Base-by-base conservation (phyloP, 805 yeast genomes). In the Wickerhamiella azymoides region DNA sequence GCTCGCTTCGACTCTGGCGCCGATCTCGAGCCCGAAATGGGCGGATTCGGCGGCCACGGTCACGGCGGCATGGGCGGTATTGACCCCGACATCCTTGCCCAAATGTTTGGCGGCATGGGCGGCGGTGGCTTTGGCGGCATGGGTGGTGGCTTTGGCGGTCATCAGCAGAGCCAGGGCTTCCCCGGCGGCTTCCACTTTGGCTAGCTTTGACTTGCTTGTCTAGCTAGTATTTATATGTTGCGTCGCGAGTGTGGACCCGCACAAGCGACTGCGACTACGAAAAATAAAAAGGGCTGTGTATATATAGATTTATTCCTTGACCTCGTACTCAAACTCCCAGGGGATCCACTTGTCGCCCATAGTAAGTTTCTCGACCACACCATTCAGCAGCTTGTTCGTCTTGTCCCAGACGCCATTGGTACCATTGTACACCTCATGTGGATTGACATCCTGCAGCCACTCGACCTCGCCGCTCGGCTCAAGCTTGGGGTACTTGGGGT, bases 1-100 rank as follows among this genome's bases (percentile, higher is more conserved):
- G 83, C 80, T 18, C 59, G 82, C 4, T 89, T 86, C 60, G 97
- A 92, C 65, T 77, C 80, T 50, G 89, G 82, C 56, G 96, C 94
- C 63, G 88, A 82, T 61, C 54, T 64, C n/a, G 65, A 58, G 40
- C 62, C 60, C 14, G 95, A 95, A 45, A 67, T 82, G 57, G 72
- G 70, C 48, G 80, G 80, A 53, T 77, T 72, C 51, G 84, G 81
- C 43, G 75, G 77, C 50, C 76, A 76, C n/a, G 43, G 54, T 54
- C 40, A 79, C 79, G 45, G 80, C 79, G 54, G 78, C 76, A 49
- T 72, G 74, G 19, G 70, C 72, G 72, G 24, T 21, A 21, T 63
- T 36, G 67, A 59, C 47, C 66, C 64, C 21, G 58, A 56, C 18
- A 57, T 62, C 3, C 52, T 65, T 10, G 62, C 58, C 55, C 64